Percentiles rank a stretch among this genome's conserved stretches.
These are phyloP conservation scores for Dysphania ambrosioides DNA, from an alignment of 148 eudicot species.

Conservation along the genomic window DNA sequence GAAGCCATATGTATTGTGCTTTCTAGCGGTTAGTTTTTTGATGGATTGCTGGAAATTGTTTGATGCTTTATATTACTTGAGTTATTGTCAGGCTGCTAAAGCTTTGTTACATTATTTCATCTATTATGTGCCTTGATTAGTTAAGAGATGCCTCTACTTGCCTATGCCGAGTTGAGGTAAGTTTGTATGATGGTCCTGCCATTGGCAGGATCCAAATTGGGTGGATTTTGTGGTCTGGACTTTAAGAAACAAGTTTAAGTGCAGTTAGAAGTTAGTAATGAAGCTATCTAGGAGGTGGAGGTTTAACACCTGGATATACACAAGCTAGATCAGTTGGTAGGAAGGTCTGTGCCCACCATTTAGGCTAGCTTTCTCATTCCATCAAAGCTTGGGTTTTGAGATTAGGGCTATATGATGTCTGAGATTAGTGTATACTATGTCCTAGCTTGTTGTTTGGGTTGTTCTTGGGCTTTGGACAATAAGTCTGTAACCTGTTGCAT, in stretches of 20 bases:
- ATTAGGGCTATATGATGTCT: background rate
- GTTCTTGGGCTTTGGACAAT: background rate
- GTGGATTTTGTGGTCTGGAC: background rate
- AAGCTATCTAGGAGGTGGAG: background rate
- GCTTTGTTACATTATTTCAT: background rate
- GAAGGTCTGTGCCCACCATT: background rate
- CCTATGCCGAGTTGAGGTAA: background rate
- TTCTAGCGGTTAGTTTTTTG: background rate
- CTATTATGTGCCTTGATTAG: background rate
- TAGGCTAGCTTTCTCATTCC: background rate
- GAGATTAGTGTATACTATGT: background rate
- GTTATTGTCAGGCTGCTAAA: background rate
- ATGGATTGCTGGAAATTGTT: background rate
- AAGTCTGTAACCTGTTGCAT: background rate
- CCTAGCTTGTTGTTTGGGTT: background rate
- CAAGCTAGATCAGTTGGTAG: background rate
- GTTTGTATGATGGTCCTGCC: background rate
- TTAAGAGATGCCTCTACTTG: background rate
- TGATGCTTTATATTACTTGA: too few species aligned
- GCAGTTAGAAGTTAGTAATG: background rate
- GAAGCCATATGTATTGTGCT: background rate
- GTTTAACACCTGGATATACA: too few species aligned
- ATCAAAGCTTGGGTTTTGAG: constrained; percentile 1
- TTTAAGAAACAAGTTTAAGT: background rate
- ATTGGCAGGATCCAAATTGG: background rate